phyloP scores from a whole-genome alignment of 345 rosid genomes.

The Sonneratia caseolaris region DNA sequence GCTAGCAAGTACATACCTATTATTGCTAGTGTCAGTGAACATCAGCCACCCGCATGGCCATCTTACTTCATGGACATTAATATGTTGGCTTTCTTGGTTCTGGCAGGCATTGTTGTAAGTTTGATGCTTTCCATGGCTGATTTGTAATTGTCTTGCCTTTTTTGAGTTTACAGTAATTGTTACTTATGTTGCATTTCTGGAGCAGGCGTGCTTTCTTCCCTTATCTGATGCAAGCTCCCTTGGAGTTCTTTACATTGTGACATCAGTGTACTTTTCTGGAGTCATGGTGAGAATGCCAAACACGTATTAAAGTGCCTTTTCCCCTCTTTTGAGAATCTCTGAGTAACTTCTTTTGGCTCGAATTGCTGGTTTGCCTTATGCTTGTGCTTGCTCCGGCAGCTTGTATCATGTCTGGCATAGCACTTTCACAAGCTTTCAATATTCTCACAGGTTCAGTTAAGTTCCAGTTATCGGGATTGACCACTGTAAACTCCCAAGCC shows the following conservation, averaged over 20 bases:
- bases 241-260: constrained; percentile 76
- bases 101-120: constrained; percentile 96
- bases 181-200: constrained; percentile 1
- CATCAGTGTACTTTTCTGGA: constrained; percentile 97
- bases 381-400: constrained; percentile 99
- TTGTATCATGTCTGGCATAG: constrained; percentile 96
- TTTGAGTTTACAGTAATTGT: not conserved
- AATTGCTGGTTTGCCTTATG: constrained; percentile 88
- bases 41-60: constrained; percentile 99
- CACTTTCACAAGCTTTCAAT: constrained; percentile 92
- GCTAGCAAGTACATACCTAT: constrained; percentile 99
- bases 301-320: not conserved
- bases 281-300: constrained; percentile 60
- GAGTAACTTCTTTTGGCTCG: constrained; percentile 1
- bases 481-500: constrained; percentile 27
- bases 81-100: constrained; percentile 98
- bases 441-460: constrained; percentile 83
- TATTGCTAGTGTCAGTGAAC: constrained; percentile 99
- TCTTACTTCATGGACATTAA: constrained; percentile 99
- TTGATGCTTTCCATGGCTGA: not conserved
- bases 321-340: not conserved
- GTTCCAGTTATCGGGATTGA: constrained; percentile 57
- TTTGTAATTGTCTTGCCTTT: not conserved
- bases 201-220: constrained; percentile 95
- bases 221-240: constrained; percentile 97